Base-by-base conservation (phyloP, 78 protist genomes). In the Planoprotostelium fungivorum region DNA sequence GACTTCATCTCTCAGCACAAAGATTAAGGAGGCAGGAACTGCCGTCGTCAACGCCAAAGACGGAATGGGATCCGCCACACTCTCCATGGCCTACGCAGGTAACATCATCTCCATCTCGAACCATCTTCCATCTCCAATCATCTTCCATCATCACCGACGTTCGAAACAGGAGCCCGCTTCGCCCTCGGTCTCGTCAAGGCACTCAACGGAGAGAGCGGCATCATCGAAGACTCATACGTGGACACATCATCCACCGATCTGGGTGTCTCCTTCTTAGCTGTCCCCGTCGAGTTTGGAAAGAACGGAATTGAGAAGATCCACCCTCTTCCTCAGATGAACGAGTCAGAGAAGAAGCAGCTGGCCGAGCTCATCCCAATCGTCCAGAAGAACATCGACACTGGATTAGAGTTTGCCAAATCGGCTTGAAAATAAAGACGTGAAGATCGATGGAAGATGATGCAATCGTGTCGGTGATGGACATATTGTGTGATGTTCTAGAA, bases 81-180 rank as follows among this genome's bases (percentile, higher is more conserved):
- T 97, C 87, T 97, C 98, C 94, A 96, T 96, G 98, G 98, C 98
- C 5, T 89, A 86, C 83, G 98, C 98, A 10, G n/a, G n/a, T n/a
- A n/a, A n/a, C n/a, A n/a, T n/a, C n/a, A n/a, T n/a, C n/a, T n/a
- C n/a, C n/a, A n/a, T n/a, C n/a, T n/a, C n/a, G n/a, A n/a, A n/a
- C n/a, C n/a, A n/a, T n/a, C n/a, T n/a, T n/a, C n/a, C n/a, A n/a
- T n/a, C n/a, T n/a, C n/a, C n/a, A n/a, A n/a, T n/a, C n/a, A n/a
- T n/a, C n/a, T n/a, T n/a, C n/a, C n/a, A n/a, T n/a, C n/a, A n/a
- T n/a, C n/a, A n/a, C n/a, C n/a, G n/a, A n/a, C n/a, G n/a, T n/a
- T n/a, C n/a, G n/a, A n/a, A n/a, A n/a, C n/a, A n/a, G 97, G 97
- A 10, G 96, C 95, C 85, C 89, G 85, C 73, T 96, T 96, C 91